Base-by-base conservation (phyloP, 208 protist genomes). In the Wallacemonas rigidus region DNA sequence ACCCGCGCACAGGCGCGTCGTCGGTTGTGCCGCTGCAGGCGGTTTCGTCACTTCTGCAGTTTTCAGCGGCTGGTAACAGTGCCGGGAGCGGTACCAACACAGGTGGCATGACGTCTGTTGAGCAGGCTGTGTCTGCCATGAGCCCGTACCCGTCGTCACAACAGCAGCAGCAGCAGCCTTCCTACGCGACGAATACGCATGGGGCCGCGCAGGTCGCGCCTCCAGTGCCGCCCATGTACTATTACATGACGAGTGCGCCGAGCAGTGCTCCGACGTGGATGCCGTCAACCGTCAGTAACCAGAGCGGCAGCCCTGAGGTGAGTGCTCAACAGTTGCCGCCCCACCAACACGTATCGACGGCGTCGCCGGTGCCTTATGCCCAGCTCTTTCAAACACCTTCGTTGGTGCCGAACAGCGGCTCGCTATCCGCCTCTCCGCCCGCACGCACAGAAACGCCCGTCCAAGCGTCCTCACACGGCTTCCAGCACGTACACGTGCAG, bases 1-100 rank as follows among this genome's bases (percentile, higher is more conserved):
- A 65, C 43, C 60, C 60, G 60, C 60, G 60, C 40, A 65, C 60
- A 35, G 60, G 60, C 14, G 7, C 38, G 9, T 65, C 60, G 5
- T 65, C 60, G 3, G 60, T 50, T 50, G 14, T 65, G 41, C 60
- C 60, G 6, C 60, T 65, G 3, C 38, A 51, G 11, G 60, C 60
- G n/a, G 8, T 65, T 3, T 45, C 60, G 3, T 50, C 60, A 11
- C 17, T 65, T 15, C 8, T 65, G 7, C 43, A 44, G n/a, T 7
- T 39, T 12, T 50, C 45, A 0, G 45, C 45, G 1, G 8, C 45
- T 6, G 12, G 45, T 12, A 12, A 12, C 12, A 12, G 45, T 50
- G 45, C 45, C 8, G 45, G 45, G 45, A 50, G 45, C 12, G 45
- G 45, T 0, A 12, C 6, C 8, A 6, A 50, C 45, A 12, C 45